phyloP scores from a whole-genome alignment of 768 basidiomycete genomes.

The Coprinopsis sp. region DNA sequence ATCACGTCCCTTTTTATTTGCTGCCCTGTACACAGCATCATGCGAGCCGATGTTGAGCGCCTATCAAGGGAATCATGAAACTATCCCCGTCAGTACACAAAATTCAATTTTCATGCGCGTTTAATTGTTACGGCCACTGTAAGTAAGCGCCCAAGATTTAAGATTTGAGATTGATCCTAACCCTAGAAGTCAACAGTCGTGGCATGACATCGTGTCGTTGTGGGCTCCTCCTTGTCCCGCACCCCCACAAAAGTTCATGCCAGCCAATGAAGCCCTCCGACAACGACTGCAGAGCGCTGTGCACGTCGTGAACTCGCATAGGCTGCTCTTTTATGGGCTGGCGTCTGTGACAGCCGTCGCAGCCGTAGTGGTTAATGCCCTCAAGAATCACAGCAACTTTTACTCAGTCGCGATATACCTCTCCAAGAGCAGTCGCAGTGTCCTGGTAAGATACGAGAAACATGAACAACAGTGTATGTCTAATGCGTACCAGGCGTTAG shows the following conservation, averaged over 20 bases:
- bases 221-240: background rate
- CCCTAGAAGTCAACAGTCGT: background rate
- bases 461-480: constrained; percentile 3
- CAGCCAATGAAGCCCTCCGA: constrained; percentile 44
- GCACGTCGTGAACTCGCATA: constrained; percentile 51
- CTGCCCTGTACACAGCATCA: no score
- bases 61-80: no score
- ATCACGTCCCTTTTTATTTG: no score
- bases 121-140: no score
- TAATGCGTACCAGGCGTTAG: constrained; percentile 59
- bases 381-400: constrained; percentile 84
- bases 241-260: constrained; percentile 32
- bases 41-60: no score
- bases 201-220: background rate
- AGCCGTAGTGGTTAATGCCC: constrained; percentile 72
- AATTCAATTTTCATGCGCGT: no score
- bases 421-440: constrained; percentile 89
- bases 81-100: no score
- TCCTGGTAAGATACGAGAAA: constrained; percentile 56
- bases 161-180: background rate
- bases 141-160: constrained; percentile 5
- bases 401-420: constrained; percentile 91
- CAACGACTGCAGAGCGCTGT: constrained; percentile 48
- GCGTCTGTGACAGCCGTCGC: constrained; percentile 67
- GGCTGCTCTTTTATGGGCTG: constrained; percentile 64